Base-by-base conservation (phyloP, 2,329 filamentous ascomycete genomes). In the Zymoseptoria passerinii region DNA sequence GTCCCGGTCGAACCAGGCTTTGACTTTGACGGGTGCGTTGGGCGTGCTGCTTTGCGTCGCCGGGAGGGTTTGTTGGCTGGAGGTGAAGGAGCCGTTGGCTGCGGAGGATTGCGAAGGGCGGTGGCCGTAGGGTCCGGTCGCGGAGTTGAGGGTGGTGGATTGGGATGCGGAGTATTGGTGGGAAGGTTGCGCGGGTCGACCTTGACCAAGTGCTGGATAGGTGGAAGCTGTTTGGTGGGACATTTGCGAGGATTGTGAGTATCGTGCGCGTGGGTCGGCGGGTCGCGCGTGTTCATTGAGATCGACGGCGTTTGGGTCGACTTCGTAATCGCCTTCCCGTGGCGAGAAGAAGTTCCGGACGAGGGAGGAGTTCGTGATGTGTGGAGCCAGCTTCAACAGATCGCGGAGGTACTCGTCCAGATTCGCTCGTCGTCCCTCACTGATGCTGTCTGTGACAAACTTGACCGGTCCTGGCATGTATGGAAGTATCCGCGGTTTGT, bases 401-500 rank as follows among this genome's bases (percentile, higher is more conserved):
- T 94, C 92, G 76, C 95, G 95, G 66, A 99, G 90, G 69, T 99
- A 99, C 54, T 92, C 89, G 69, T 99, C 92, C 48, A 99, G 78
- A 71, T 95, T 96, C 72, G 94, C 89, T 59, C 94, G 84, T 65
- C 94, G 85, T 28, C 91, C 92, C 70, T 96, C 92, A 18, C 92
- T 96, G 68, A 99, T 96, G 40, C 89, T 90, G 71, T 97, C 92
- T n/a, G 92, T 99, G 57, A 97, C 92, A 74, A 95, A 96, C 64
- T 92, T 95, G 61, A 99, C 92, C 2, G 94, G 94, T 5, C 94
- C 94, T 8, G 94, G 94, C 94, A 99, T 99, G 73, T 95, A 97
- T 1, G 94, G 94, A 10, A 99, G 76, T 8, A 88, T 90, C 57
- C 94, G 87, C 69, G 91, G 85, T 53, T 81, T 82, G 10, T 75